Percentiles rank a stretch among this genome's conserved stretches.
These are phyloP conservation scores for Trichoderma koningii DNA, from an alignment of 2,329 filamentous ascomycete species.

Conservation along the genomic window DNA sequence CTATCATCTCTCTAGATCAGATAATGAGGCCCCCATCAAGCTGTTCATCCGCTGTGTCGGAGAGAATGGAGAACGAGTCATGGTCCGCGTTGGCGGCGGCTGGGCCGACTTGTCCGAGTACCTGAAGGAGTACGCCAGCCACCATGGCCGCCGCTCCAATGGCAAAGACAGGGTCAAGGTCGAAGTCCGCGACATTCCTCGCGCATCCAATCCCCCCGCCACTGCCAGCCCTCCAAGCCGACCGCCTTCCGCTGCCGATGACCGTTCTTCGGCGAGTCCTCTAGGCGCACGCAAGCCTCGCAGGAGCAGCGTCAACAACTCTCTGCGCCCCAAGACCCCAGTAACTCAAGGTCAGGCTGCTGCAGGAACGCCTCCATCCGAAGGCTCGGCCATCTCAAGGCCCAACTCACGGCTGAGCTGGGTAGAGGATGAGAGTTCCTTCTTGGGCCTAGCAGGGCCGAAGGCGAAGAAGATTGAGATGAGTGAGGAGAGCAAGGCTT, in stretches of 20 bases:
- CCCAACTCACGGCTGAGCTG: conserved; percentile 58
- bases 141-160: conserved; percentile 75
- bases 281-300: conserved; percentile 59
- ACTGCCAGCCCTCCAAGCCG: conserved; percentile 48
- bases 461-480: conserved; percentile 64
- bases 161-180: conserved; percentile 53
- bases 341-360: conserved; percentile 37
- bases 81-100: conserved; percentile 97
- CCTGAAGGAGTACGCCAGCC: conserved; percentile 86
- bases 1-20: conserved; percentile 85
- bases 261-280: conserved; percentile 48
- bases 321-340: conserved; percentile 48
- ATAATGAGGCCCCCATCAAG: conserved; percentile 86
- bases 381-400: conserved; percentile 50
- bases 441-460: conserved; percentile 71
- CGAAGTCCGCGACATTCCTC: conserved; percentile 57
- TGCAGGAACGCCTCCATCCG: conserved; percentile 49
- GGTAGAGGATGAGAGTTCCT: conserved; percentile 60
- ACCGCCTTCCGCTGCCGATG: conserved; percentile 46
- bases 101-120: conserved; percentile 98
- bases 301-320: conserved; percentile 42
- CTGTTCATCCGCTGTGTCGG: conserved; percentile 92
- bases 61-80: conserved; percentile 85
- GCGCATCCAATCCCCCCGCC: conserved; percentile 35
- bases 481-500: conserved; percentile 72